Conservation (phyloP, 257 asterid genomes). For the Solanum habrochaites region DNA sequence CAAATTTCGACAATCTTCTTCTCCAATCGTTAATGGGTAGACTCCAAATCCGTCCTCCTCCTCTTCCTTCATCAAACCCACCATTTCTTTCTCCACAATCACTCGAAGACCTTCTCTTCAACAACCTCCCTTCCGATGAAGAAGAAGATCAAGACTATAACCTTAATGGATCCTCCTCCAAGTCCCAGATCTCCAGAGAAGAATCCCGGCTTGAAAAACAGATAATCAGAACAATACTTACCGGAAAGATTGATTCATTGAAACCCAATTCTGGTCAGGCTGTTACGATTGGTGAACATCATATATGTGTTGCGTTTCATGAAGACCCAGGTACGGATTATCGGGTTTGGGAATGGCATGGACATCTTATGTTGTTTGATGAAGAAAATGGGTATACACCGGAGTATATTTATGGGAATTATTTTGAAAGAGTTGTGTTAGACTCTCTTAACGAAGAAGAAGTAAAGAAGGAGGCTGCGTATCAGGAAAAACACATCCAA, state of each 20-base stretch:
- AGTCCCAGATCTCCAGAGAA: constrained; percentile 62
- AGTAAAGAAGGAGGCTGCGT: too few relatives aligned
- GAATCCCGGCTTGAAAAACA: constrained; percentile 80
- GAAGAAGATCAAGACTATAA: constrained; percentile 2
- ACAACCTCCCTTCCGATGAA: constrained; percentile 41
- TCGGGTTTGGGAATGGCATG: constrained; percentile 99
- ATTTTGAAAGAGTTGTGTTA: constrained; percentile 51
- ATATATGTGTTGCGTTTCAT: constrained; percentile 78
- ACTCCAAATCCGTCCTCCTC: constrained; percentile 48
- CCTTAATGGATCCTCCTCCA: constrained; percentile 21
- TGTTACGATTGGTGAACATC: constrained; percentile 70
- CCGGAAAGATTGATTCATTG: constrained; percentile 47
- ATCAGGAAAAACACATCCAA: too few relatives aligned
- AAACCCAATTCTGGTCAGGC: constrained; percentile 94
- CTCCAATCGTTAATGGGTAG: constrained; percentile 73
- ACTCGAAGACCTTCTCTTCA: constrained; percentile 64
- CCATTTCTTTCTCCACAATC: constrained; percentile 36
- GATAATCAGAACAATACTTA: constrained; percentile 53
- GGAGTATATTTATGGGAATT: constrained; percentile 88
- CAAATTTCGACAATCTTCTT: constrained; percentile 78
- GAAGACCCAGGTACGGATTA: constrained; percentile 62
- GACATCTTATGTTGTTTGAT: constrained; percentile 82
- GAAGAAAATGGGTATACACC: constrained; percentile 84
- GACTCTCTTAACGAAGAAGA: constrained; percentile 10
- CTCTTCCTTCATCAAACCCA: constrained; percentile 17